Evolutionary conservation across 1,284 basidiomycete species (phyloP).

Genomic region (Apiotrichum laibachii): DNA sequence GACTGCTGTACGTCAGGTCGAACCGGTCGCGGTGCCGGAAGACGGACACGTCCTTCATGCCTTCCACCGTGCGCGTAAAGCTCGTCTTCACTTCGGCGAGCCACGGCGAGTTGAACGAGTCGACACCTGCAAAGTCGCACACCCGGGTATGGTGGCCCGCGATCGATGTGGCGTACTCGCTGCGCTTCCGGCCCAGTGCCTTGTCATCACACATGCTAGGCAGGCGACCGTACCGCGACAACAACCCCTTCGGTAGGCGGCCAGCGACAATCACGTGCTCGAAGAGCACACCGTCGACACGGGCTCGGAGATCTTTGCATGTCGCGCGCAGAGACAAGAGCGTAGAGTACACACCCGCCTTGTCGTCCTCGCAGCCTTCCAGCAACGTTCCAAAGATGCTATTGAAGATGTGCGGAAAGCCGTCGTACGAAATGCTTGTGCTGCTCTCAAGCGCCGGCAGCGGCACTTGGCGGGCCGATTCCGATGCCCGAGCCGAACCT

Average conservation of each 20-base stretch:
- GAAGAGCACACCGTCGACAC: background rate
- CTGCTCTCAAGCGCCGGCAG: no score
- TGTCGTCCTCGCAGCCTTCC: background rate
- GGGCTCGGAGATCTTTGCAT: background rate
- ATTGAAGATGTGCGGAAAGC: background rate
- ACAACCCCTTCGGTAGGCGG: background rate
- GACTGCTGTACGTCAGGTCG: background rate
- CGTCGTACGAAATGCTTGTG: background rate
- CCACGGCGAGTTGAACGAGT: background rate
- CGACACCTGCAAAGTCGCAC: background rate
- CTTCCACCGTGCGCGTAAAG: background rate
- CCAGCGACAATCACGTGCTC: background rate
- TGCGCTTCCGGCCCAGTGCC: background rate
- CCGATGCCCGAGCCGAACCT: no score
- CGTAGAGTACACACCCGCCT: background rate
- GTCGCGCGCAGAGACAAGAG: background rate
- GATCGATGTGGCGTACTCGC: background rate
- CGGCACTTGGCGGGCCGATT: no score
- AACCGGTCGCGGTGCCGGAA: background rate
- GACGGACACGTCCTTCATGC: background rate
- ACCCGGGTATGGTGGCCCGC: background rate
- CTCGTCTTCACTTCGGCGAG: background rate
- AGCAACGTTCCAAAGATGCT: background rate
- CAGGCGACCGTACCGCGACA: background rate
- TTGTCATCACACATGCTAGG: background rate